A percentile compares a stretch with the other conserved stretches of the same genome.
Conservation (phyloP, 257 asterid species). For the Fraxinus excelsior region DNA sequence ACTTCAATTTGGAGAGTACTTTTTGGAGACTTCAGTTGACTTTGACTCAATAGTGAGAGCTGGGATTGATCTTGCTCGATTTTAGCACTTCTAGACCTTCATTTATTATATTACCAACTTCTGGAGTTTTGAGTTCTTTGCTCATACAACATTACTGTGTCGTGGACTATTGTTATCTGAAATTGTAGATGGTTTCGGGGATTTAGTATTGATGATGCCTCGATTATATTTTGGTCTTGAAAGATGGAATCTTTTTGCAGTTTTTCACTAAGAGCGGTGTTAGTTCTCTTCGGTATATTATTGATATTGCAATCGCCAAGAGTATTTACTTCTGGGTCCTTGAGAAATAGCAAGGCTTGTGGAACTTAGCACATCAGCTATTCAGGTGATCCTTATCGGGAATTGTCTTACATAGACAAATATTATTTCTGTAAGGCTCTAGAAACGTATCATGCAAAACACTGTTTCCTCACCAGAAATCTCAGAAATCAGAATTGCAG, state of each 20-base stretch:
- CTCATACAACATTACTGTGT: neutral
- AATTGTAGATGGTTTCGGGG: constrained; percentile 27
- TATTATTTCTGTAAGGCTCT: constrained; percentile 60
- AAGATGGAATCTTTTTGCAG: constrained; percentile 36
- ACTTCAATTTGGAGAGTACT: constrained; percentile 5
- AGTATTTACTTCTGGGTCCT: constrained; percentile 45
- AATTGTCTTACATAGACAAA: constrained; percentile 54
- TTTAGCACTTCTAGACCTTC: constrained; percentile 13
- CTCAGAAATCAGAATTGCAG: constrained; percentile 46
- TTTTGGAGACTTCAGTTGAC: neutral
- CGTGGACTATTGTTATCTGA: neutral
- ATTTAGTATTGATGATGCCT: constrained; percentile 37
- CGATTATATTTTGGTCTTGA: constrained; percentile 22
- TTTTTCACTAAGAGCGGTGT: constrained; percentile 37
- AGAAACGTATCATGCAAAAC: constrained; percentile 36
- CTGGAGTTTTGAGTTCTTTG: neutral
- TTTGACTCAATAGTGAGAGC: constrained; percentile 21
- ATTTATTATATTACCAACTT: neutral
- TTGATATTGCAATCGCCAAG: constrained; percentile 44
- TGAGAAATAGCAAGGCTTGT: constrained; percentile 46
- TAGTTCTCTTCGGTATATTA: constrained; percentile 35
- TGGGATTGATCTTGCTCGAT: constrained; percentile 28
- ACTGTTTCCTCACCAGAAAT: constrained; percentile 39
- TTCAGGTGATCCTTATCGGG: constrained; percentile 40
- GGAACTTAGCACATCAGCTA: constrained; percentile 49